Base-by-base conservation (phyloP, 495 filamentous ascomycete genomes). In the Penicillium herquei region DNA sequence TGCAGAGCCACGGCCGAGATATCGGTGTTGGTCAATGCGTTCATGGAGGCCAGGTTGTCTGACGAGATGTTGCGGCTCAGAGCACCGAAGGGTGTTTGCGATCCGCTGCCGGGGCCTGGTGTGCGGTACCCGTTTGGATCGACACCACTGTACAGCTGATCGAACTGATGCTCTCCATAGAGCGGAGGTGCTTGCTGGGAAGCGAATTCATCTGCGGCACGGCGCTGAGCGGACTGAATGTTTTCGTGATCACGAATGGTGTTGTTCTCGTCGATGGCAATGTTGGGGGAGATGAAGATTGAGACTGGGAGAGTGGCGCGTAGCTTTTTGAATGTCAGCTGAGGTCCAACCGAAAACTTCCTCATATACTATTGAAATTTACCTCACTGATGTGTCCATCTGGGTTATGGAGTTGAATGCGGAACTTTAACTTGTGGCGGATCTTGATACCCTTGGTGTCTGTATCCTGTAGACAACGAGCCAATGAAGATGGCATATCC, bases 351-450 rank as follows among this genome's bases (percentile, higher is more conserved):
- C n/a, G 14, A 14, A 45, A 17, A 3, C 26, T 1, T 32, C 10
- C 2, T 4, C 3, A 12, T 3, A 30, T 10, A 16, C 14, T 35
- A 3, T 12, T 3, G 13, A 31, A 26, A 53, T 79, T 58, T 74
- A 89, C 86, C 78, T 97, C 91, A 47, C 91, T 96, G 41, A 90
- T 78, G 68, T 97, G 94, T 0, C 90, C 92, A 71, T 98, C 94
- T 0, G 94, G 93, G 60, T 98, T 97, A 58, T 90, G 86, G 32
- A 98, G 78, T 56, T 91, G 87, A 52, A 98, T 84, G 51, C 87
- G 86, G 64, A 97, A 81, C 70, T 87, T 88, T 46, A 96, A 75
- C 73, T 91, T 93, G 67, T 98, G 94, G 42, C 88, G 77, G 16
- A 97, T 80, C 66, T 90, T 93, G 70, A 98, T 94, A 12, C 87